A percentile compares a stretch with the other conserved stretches of the same genome.
These are phyloP conservation scores for Suillus sp. DNA, from an alignment of 768 basidiomycete genomes.

Conservation along the genomic window DNA sequence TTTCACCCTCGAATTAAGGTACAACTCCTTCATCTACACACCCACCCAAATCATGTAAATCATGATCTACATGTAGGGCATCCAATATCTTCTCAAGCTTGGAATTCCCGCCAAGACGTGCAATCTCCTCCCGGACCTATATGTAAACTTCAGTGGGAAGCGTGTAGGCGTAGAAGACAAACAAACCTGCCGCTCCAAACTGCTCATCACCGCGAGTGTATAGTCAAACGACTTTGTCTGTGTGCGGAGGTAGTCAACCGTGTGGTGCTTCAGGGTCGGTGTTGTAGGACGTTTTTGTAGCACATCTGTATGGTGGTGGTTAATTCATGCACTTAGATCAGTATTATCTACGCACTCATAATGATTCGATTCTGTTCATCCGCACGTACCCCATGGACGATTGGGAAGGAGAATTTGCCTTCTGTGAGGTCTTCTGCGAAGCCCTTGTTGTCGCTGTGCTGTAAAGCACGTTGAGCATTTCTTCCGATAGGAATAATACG, in stretches of 20 bases:
- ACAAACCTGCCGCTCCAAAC: slow-evolving; percentile 59
- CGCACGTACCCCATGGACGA: slow-evolving; percentile 79
- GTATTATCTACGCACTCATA: slow-evolving; percentile 59
- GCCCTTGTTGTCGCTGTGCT: slow-evolving; percentile 69
- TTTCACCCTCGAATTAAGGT: not conserved
- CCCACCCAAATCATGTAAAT: slow-evolving; percentile 11
- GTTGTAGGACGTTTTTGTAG: slow-evolving; percentile 90
- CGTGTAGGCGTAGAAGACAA: not conserved
- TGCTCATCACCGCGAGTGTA: slow-evolving; percentile 67
- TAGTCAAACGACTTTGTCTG: slow-evolving; percentile 86
- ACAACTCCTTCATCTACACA: slow-evolving; percentile 2
- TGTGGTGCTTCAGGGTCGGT: slow-evolving; percentile 78
- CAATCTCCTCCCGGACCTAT: slow-evolving; percentile 63
- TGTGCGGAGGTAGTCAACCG: slow-evolving; percentile 75
- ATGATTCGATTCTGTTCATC: slow-evolving; percentile 78
- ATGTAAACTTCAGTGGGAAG: not conserved
- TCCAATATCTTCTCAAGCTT: slow-evolving; percentile 61
- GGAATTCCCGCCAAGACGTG: slow-evolving; percentile 74
- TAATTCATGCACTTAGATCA: not conserved
- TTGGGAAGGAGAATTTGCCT: slow-evolving; percentile 80
- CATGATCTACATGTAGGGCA: slow-evolving; percentile 45
- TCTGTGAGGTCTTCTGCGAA: slow-evolving; percentile 79
- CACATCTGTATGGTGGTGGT: slow-evolving; percentile 57
- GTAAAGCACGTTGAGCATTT: too few relatives aligned
- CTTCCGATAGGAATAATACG: not conserved